phyloP scores from a whole-genome alignment of 495 filamentous ascomycete genomes.

The Aspergillus hancockii region DNA sequence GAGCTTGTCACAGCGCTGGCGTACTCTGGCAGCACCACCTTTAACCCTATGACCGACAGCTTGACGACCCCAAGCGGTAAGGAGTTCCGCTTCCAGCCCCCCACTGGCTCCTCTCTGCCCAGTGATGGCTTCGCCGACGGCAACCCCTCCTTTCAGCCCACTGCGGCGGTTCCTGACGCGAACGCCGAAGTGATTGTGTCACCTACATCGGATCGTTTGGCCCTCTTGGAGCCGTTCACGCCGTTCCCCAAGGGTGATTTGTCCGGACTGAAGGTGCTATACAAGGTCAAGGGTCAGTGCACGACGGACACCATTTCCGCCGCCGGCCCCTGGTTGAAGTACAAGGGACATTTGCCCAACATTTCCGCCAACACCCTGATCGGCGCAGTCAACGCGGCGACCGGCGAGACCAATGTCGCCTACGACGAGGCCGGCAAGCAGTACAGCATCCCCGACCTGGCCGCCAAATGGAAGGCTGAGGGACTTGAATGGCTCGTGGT shows the following conservation, averaged over 20 bases:
- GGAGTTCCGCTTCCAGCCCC: slow-evolving; percentile 83
- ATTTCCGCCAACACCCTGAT: slow-evolving; percentile 96
- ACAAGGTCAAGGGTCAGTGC: slow-evolving; percentile 96
- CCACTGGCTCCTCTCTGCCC: slow-evolving; percentile 76
- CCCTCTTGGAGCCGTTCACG: slow-evolving; percentile 86
- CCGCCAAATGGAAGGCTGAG: slow-evolving; percentile 72
- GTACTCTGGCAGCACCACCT: slow-evolving; percentile 88
- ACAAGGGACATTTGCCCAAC: slow-evolving; percentile 98
- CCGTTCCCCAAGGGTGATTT: slow-evolving; percentile 80
- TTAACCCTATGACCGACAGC: slow-evolving; percentile 91
- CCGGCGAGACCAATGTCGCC: slow-evolving; percentile 86
- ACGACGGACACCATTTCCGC: slow-evolving; percentile 98
- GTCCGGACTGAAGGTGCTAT: slow-evolving; percentile 66
- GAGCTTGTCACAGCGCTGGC: slow-evolving; percentile 96
- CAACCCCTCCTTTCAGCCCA: slow-evolving; percentile 72
- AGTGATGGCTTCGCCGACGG: slow-evolving; percentile 76
- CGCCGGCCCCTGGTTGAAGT: slow-evolving; percentile 96
- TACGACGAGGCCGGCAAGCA: slow-evolving; percentile 74
- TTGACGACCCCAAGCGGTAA: slow-evolving; percentile 79
- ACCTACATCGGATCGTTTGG: slow-evolving; percentile 83
- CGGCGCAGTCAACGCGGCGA: slow-evolving; percentile 87
- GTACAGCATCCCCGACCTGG: slow-evolving; percentile 79
- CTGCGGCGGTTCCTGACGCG: slow-evolving; percentile 64
- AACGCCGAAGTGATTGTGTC: slow-evolving; percentile 65
- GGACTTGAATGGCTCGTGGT: slow-evolving; percentile 82